Evolutionary conservation across 2,329 filamentous ascomycete species (phyloP).

Genomic region (Colletotrichum australisinense): DNA sequence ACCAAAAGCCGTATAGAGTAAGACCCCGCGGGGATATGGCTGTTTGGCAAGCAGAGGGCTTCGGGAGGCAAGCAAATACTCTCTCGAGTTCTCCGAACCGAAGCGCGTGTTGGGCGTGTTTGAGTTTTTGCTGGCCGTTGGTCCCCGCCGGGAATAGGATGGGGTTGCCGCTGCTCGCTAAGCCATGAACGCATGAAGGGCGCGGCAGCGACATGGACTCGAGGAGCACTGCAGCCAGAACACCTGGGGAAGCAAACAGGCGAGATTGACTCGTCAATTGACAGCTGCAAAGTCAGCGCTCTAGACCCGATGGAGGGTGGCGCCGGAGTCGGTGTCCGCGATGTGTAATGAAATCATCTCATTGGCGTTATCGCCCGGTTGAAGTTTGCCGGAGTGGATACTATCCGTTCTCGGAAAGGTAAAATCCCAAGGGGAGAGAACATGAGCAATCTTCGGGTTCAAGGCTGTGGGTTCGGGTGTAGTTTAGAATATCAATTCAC

Average conservation of each 20-base stretch:
- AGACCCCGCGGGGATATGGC: not conserved
- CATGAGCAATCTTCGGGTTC: not conserved
- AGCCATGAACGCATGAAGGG: not conserved
- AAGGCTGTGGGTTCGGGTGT: not conserved
- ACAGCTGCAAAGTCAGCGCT: not conserved
- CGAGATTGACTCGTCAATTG: not conserved
- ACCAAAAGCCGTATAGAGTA: not conserved
- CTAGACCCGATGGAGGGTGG: slow-evolving; percentile 4
- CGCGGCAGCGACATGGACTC: not conserved
- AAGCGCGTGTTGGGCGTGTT: not conserved
- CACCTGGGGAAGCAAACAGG: not conserved
- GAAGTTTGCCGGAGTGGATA: not conserved
- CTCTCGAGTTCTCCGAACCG: not conserved
- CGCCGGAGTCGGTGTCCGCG: not conserved
- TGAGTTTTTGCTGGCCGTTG: not conserved
- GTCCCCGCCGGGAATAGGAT: not conserved
- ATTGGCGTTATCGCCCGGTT: slow-evolving; percentile 1
- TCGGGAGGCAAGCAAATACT: not conserved
- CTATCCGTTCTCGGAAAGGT: not conserved
- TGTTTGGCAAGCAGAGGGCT: not conserved
- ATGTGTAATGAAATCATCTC: slow-evolving; percentile 21
- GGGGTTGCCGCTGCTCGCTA: not conserved
- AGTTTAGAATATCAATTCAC: no score
- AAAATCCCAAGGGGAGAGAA: not conserved
- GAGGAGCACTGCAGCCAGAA: slow-evolving; percentile 4